Conservation (phyloP, 371 early-diverging fungal species). For the Mucor plumbeus region DNA sequence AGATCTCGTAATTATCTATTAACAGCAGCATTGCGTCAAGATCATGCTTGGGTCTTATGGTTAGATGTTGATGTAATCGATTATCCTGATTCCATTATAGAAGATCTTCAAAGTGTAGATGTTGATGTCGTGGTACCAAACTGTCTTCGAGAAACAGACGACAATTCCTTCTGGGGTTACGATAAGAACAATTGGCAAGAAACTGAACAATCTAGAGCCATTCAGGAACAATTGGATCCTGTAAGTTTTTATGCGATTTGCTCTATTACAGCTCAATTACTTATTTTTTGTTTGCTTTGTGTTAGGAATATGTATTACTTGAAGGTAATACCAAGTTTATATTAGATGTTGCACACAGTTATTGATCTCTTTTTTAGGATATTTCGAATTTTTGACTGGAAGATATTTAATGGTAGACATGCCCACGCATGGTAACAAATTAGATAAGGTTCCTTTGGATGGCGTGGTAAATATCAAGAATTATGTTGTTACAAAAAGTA, state of each 20-base stretch:
- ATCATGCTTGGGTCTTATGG: slow-evolving; percentile 74
- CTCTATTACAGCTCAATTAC: neutral
- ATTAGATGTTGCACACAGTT: neutral
- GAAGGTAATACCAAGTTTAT: slow-evolving; percentile 32
- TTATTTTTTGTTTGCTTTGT: slow-evolving; percentile 6
- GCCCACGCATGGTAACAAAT: slow-evolving; percentile 41
- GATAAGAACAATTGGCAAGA: slow-evolving; percentile 74
- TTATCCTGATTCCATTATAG: slow-evolving; percentile 59
- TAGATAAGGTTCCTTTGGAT: slow-evolving; percentile 42
- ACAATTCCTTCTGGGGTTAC: slow-evolving; percentile 55
- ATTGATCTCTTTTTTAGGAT: slow-evolving; percentile 13
- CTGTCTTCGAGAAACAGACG: slow-evolving; percentile 51
- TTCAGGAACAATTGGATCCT: slow-evolving; percentile 57
- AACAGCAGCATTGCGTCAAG: slow-evolving; percentile 53
- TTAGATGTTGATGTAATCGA: slow-evolving; percentile 68
- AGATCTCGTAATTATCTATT: slow-evolving; percentile 63
- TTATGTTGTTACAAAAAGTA: neutral
- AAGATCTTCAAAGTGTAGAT: slow-evolving; percentile 61
- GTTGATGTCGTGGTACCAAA: slow-evolving; percentile 73
- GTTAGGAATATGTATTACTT: slow-evolving; percentile 44
- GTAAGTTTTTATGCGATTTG: slow-evolving; percentile 22
- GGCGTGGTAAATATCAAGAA: slow-evolving; percentile 19
- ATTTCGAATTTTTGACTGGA: slow-evolving; percentile 48
- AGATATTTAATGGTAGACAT: slow-evolving; percentile 55
- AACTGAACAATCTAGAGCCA: slow-evolving; percentile 55